Base-by-base conservation (phyloP, 2,329 filamentous ascomycete species). In the Graphium sp. region DNA sequence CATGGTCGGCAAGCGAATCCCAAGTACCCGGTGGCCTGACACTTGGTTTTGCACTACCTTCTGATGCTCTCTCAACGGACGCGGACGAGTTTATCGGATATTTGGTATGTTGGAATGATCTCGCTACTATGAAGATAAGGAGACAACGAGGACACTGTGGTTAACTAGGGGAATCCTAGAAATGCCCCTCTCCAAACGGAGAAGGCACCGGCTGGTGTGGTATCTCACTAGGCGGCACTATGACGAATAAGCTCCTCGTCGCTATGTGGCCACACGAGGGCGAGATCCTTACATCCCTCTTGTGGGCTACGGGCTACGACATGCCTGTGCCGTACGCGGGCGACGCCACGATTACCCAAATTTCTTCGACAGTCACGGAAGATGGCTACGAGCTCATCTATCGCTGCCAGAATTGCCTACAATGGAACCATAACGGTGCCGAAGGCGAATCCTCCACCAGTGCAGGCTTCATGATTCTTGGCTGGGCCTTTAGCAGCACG, bases 361-460 rank as follows among this genome's bases (percentile, higher is more conserved):
- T 78, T 35, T 66, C 62, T 9, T 60, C 62, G 8, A 59, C 52
- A 16, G 53, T 76, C 32, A 74, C 63, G 39, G 53, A 56, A 10
- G 69, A 63, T 16, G 52, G 64, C 38, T 80, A 67, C 45, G 62
- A 62, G 23, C 44, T 77, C 28, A 60, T 76, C n/a, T 80, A 75
- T 50, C 60, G 68, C 26, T 80, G 74, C 47, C 47, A 71, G 37
- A 56, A 58, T 37, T 72, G 66, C 43, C 50, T 67, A 17, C 39
- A 50, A 2, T 71, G 65, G 60, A 49, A 62, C 37, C 54, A 67
- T 22, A 52, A 56, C 19, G 60, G 58, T 5, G 48, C 50, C 22
- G 50, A 48, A 1, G 54, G 54, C 1, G 52, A 49, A 5, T 51
- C 53, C 3, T 51, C 52, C 5, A 68, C 65, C n/a, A 60, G 48